phyloP scores from a whole-genome alignment of 2,329 filamentous ascomycete species.

The Pestalotiopsis sp. region DNA sequence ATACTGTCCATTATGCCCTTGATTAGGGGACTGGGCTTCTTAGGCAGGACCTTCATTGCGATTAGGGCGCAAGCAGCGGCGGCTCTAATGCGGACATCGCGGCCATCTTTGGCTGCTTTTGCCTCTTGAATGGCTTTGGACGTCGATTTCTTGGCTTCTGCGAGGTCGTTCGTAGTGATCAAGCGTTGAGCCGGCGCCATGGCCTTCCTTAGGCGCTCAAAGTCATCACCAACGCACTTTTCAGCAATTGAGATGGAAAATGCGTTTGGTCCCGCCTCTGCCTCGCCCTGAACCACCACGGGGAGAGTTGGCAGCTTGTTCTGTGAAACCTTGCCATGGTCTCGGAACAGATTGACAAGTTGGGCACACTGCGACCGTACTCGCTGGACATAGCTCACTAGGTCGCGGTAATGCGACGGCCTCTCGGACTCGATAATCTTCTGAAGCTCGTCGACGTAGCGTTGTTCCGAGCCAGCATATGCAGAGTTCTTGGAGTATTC shows the following conservation, averaged over 20 bases:
- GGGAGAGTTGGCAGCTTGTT: conserved; percentile 79
- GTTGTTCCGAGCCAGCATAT: conserved; percentile 49
- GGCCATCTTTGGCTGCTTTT: conserved; percentile 74
- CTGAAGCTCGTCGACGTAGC: conserved; percentile 69
- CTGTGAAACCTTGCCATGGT: conserved; percentile 80
- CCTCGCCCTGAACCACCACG: conserved; percentile 90
- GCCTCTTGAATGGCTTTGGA: conserved; percentile 78
- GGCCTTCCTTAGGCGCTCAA: conserved; percentile 84
- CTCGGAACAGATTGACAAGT: conserved; percentile 87
- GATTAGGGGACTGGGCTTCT: conserved; percentile 91
- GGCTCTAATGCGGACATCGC: conserved; percentile 85
- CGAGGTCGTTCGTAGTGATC: conserved; percentile 77
- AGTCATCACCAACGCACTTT: conserved; percentile 84
- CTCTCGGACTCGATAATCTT: conserved; percentile 81
- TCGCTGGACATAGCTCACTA: conserved; percentile 87
- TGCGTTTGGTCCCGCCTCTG: conserved; percentile 87
- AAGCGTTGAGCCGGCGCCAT: conserved; percentile 87
- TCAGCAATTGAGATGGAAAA: conserved; percentile 90
- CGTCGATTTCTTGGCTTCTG: conserved; percentile 75
- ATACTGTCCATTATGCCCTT: conserved; percentile 98
- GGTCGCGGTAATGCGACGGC: conserved; percentile 82
- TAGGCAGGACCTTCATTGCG: conserved; percentile 83
- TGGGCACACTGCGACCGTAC: conserved; percentile 91
- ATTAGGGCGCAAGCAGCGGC: conserved; percentile 87
- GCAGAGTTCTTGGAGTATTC: conserved; percentile 74